A percentile compares a stretch with the other conserved stretches of the same genome.
These are phyloP conservation scores for Bipolaris gigantea DNA, from an alignment of 2,329 filamentous ascomycete genomes.

Conservation along the genomic window DNA sequence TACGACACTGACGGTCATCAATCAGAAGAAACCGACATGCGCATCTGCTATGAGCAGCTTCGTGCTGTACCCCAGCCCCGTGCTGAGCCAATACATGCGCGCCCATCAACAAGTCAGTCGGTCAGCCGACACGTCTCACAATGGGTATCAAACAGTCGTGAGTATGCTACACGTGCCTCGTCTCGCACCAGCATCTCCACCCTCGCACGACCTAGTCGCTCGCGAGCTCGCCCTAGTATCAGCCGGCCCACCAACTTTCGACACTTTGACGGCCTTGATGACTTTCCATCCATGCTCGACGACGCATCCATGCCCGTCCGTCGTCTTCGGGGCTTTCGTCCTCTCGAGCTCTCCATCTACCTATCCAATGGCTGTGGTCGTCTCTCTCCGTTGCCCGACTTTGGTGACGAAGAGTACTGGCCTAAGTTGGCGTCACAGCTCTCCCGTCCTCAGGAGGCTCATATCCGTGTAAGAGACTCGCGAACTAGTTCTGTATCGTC, in stretches of 20 bases:
- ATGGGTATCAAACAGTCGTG: conserved; percentile 40
- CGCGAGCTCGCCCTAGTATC: conserved; percentile 42
- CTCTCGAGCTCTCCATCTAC: conserved; percentile 47
- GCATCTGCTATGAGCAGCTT: conserved; percentile 42
- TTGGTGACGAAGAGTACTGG: conserved; percentile 36
- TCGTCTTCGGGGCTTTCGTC: conserved; percentile 42
- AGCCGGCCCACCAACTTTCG: conserved; percentile 43
- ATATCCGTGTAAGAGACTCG: conserved; percentile 37
- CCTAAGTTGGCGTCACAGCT: conserved; percentile 26
- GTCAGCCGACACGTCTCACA: conserved; percentile 42
- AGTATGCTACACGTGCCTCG: conserved; percentile 42
- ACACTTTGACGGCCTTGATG: conserved; percentile 37
- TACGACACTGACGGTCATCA: conserved; percentile 19
- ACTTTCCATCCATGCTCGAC: conserved; percentile 38
- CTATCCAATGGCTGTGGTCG: conserved; percentile 34
- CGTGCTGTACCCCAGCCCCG: conserved; percentile 30
- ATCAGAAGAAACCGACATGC: conserved; percentile 29
- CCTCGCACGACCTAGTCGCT: conserved; percentile 35
- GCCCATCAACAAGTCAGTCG: conserved; percentile 42
- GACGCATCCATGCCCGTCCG: conserved; percentile 37
- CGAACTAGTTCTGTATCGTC: conserved; percentile 34
- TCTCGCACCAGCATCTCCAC: conserved; percentile 39
- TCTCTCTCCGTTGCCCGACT: conserved; percentile 47
- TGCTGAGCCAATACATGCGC: conserved; percentile 33
- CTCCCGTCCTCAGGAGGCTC: conserved; percentile 37